These are phyloP conservation scores for Lenwebbia sp. DNA, from an alignment of 345 rosid genomes.

Conservation along the genomic window DNA sequence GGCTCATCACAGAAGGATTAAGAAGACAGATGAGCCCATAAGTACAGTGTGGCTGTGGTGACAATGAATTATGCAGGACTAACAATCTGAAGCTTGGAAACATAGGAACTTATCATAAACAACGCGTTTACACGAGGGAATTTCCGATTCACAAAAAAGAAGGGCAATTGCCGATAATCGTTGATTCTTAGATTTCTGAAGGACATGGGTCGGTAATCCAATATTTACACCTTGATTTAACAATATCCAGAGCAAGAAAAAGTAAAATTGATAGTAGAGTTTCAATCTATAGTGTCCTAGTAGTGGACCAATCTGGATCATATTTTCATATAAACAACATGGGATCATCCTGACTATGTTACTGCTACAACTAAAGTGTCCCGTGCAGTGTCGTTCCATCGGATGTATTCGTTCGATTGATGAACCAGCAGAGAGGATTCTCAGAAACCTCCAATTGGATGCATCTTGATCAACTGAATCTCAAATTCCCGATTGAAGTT, in stretches of 20 bases:
- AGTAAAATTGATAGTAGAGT: background rate
- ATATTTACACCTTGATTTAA: background rate
- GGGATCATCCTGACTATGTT: background rate
- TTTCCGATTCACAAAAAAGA: background rate
- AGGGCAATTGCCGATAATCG: background rate
- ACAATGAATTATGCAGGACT: background rate
- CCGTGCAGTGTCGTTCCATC: background rate
- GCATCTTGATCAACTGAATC: background rate
- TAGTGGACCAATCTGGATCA: background rate
- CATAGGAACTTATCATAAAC: background rate
- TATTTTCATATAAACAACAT: background rate
- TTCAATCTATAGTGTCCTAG: background rate
- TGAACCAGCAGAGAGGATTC: background rate
- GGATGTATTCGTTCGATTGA: background rate
- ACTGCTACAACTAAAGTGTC: background rate
- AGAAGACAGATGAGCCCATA: background rate
- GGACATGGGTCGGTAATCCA: background rate
- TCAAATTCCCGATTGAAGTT: background rate
- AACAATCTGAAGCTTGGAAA: background rate
- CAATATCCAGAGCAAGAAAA: background rate
- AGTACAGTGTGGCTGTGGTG: background rate
- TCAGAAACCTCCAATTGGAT: background rate
- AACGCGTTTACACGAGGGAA: background rate
- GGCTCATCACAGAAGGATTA: background rate
- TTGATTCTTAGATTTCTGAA: background rate